Conservation (phyloP, 2,329 filamentous ascomycete genomes). For the Penicillium brevicompactum region DNA sequence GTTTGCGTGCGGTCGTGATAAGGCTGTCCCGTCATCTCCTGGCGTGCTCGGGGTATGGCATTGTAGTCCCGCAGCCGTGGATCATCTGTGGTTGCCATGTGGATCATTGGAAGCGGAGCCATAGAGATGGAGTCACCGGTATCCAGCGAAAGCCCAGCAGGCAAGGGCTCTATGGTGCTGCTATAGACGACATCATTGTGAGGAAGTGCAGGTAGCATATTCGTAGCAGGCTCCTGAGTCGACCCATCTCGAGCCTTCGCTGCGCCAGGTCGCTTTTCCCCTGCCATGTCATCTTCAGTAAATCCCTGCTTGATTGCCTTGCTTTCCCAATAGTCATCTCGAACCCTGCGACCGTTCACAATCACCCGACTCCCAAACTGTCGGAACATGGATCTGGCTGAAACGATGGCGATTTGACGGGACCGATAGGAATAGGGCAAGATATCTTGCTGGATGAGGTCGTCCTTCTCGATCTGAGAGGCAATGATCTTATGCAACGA, state of each 20-base stretch:
- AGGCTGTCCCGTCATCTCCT: slow-evolving; percentile 82
- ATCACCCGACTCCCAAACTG: slow-evolving; percentile 97
- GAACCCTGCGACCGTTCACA: slow-evolving; percentile 81
- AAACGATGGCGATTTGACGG: slow-evolving; percentile 97
- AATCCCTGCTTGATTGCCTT: slow-evolving; percentile 98
- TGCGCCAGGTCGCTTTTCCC: slow-evolving; percentile 92
- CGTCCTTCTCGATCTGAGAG: slow-evolving; percentile 92
- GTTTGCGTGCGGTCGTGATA: slow-evolving; percentile 86
- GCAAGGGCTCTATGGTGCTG: slow-evolving; percentile 69
- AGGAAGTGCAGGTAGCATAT: slow-evolving; percentile 62
- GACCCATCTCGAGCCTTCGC: slow-evolving; percentile 84
- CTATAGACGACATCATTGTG: slow-evolving; percentile 89
- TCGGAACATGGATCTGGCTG: slow-evolving; percentile 95
- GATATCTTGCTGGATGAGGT: slow-evolving; percentile 91
- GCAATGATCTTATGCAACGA: slow-evolving; percentile 98
- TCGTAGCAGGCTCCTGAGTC: slow-evolving; percentile 66
- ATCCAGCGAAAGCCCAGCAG: slow-evolving; percentile 70
- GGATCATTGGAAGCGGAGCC: slow-evolving; percentile 80
- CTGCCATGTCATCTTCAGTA: slow-evolving; percentile 92
- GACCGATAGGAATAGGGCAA: slow-evolving; percentile 96
- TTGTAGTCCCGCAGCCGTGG: slow-evolving; percentile 79
- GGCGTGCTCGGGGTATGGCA: slow-evolving; percentile 79
- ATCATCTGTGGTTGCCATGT: slow-evolving; percentile 75
- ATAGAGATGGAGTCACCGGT: slow-evolving; percentile 63
- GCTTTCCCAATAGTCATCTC: slow-evolving; percentile 98